A percentile compares a stretch with the other conserved stretches of the same genome.
These are phyloP conservation scores for Nemania sp. DNA, from an alignment of 2,329 filamentous ascomycete species.

Conservation along the genomic window DNA sequence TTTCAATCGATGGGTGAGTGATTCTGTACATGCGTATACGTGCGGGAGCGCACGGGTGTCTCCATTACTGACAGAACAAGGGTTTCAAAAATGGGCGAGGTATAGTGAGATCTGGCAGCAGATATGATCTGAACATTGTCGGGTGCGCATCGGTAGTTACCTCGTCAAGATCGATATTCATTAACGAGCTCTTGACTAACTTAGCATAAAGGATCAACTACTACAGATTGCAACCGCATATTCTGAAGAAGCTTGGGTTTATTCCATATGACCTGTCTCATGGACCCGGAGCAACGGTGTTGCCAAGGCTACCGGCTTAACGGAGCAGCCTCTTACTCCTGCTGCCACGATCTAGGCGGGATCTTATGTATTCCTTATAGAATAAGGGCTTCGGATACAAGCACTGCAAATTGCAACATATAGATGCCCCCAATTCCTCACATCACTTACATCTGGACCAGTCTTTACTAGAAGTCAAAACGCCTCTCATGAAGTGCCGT, in stretches of 20 bases:
- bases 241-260: background rate
- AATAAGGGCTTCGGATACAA: slow-evolving; percentile 4
- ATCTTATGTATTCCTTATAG: slow-evolving; percentile 1
- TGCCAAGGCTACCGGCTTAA: background rate
- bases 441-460: slow-evolving; percentile 6
- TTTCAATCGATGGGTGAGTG: slow-evolving; percentile 59
- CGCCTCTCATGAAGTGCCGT: background rate
- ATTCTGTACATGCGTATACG: background rate
- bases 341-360: background rate
- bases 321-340: background rate
- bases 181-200: slow-evolving; percentile 9
- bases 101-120: slow-evolving; percentile 60
- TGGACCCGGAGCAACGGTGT: slow-evolving; percentile 4
- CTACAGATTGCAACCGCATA: background rate
- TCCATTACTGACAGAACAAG: slow-evolving; percentile 42
- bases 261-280: background rate
- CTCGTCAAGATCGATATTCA: slow-evolving; percentile 4
- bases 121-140: slow-evolving; percentile 37
- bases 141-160: background rate
- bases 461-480: background rate
- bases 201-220: background rate
- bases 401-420: slow-evolving; percentile 10
- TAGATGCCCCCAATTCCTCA: background rate
- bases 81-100: slow-evolving; percentile 62
- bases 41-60: background rate